Evolutionary conservation across 1,284 basidiomycete species (phyloP).

Genomic region (Anthracocystis panici-leucophaei): DNA sequence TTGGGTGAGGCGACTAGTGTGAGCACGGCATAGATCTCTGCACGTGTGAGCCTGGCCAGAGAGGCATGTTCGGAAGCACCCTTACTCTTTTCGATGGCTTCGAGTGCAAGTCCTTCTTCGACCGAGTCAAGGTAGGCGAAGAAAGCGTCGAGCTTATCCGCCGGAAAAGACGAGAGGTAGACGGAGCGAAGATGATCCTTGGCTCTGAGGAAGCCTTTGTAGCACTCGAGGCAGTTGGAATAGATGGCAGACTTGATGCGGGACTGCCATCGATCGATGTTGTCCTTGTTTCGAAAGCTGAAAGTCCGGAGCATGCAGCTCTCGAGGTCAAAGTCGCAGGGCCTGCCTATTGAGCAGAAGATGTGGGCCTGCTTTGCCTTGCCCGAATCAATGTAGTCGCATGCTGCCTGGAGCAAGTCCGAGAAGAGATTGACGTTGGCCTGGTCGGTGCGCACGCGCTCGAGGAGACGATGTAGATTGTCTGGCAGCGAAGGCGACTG

Average conservation of each 20-base stretch:
- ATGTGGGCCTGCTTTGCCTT: constrained; percentile 41
- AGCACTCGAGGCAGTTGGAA: constrained; percentile 56
- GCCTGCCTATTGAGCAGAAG: constrained; percentile 37
- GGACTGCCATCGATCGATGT: constrained; percentile 48
- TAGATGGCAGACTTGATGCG: constrained; percentile 39
- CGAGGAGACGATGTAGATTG: constrained; percentile 24
- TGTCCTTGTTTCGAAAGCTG: constrained; percentile 46
- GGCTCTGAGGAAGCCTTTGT: constrained; percentile 48
- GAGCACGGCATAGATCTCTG: constrained; percentile 49
- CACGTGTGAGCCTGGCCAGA: constrained; percentile 29
- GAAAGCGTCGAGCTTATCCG: constrained; percentile 47
- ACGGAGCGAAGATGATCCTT: constrained; percentile 36
- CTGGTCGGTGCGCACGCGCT: constrained; percentile 28
- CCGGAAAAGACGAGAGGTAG: constrained; percentile 42
- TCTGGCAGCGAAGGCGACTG: constrained; percentile 28
- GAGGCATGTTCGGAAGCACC: constrained; percentile 13
- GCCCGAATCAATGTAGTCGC: constrained; percentile 37
- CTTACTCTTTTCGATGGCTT: constrained; percentile 31
- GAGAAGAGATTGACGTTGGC: constrained; percentile 39
- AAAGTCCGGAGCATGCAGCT: constrained; percentile 59
- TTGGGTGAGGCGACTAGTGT: constrained; percentile 39
- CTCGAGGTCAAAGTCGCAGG: constrained; percentile 54
- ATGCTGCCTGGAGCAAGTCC: constrained; percentile 42
- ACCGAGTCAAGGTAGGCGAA: constrained; percentile 50
- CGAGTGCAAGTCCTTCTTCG: constrained; percentile 48